These are phyloP conservation scores for Cercophora samala DNA, from an alignment of 495 filamentous ascomycete species.

Conservation along the genomic window DNA sequence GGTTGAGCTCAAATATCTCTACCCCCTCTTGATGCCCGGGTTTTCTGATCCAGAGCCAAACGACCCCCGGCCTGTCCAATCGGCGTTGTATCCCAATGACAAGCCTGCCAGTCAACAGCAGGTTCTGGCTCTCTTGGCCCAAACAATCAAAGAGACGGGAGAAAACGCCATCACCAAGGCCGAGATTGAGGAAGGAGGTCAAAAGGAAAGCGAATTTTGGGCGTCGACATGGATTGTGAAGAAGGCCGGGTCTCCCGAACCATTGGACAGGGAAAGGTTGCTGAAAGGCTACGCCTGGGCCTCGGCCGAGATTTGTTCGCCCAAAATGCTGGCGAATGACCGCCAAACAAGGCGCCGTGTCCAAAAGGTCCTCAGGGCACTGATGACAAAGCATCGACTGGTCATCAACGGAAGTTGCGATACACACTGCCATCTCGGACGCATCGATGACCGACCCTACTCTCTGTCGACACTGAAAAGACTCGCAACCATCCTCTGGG, in stretches of 20 bases:
- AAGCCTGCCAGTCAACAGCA: slow-evolving; percentile 11
- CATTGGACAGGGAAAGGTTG: slow-evolving; percentile 18
- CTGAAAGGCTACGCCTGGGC: slow-evolving; percentile 27
- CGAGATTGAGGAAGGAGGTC: slow-evolving; percentile 11
- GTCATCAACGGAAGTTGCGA: slow-evolving; percentile 34
- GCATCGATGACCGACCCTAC: slow-evolving; percentile 28
- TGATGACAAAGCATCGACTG: slow-evolving; percentile 22
- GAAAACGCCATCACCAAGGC: slow-evolving; percentile 21
- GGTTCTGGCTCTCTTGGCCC: slow-evolving; percentile 18
- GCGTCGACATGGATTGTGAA: slow-evolving; percentile 34
- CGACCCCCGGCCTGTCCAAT: neutral
- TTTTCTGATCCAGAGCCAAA: neutral
- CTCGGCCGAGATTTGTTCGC: slow-evolving; percentile 33
- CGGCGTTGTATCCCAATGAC: neutral
- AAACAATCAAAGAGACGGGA: slow-evolving; percentile 23
- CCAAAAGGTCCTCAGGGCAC: slow-evolving; percentile 18
- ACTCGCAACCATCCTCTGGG: slow-evolving; percentile 32
- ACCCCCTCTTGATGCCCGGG: slow-evolving; percentile 15
- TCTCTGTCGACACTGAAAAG: slow-evolving; percentile 28
- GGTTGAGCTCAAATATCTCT: slow-evolving; percentile 14
- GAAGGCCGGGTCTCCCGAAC: slow-evolving; percentile 32
- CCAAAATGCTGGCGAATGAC: slow-evolving; percentile 24
- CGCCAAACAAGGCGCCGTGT: slow-evolving; percentile 17
- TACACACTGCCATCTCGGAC: slow-evolving; percentile 33
- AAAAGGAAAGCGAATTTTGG: slow-evolving; percentile 29